phyloP scores from a whole-genome alignment of 2,329 filamentous ascomycete genomes.

The Canariomyces notabilis region DNA sequence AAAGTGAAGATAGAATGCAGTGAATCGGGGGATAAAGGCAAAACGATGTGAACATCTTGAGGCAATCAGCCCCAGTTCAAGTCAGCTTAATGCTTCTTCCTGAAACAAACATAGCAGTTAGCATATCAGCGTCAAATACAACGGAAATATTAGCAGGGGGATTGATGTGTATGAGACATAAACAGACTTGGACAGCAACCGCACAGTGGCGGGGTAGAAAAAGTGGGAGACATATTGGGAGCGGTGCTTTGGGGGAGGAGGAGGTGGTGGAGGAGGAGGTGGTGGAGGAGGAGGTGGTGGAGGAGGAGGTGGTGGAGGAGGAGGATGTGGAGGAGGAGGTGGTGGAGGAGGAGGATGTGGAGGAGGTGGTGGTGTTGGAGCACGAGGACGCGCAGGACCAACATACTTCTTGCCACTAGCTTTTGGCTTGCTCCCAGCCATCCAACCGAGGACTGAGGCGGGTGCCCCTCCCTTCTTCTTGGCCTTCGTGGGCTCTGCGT shows the following conservation, averaged over 20 bases:
- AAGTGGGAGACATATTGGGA: constrained; percentile 2
- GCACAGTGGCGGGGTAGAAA: background rate
- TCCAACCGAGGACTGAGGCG: constrained; percentile 32
- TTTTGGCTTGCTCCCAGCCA: constrained; percentile 26
- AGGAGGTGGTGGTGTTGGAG: background rate
- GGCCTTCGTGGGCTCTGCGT: constrained; percentile 28
- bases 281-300: background rate
- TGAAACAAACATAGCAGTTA: constrained; percentile 5
- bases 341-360: background rate
- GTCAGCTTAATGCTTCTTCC: constrained; percentile 16
- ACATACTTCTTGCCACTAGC: constrained; percentile 33
- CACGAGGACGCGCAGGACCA: too few species aligned
- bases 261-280: background rate
- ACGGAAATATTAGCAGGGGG: too few species aligned
- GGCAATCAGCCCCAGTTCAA: background rate
- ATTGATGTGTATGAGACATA: too few species aligned
- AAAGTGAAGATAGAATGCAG: constrained; percentile 11
- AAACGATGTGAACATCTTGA: background rate
- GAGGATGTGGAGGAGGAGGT: background rate
- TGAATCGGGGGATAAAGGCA: background rate
- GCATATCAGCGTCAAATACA: background rate
- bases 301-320: background rate
- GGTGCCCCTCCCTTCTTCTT: constrained; percentile 16
- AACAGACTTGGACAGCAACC: constrained; percentile 6
- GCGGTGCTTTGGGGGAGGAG: background rate